These are phyloP conservation scores for Ceraceosorus guamensis DNA, from an alignment of 1,284 basidiomycete genomes.

Conservation along the genomic window DNA sequence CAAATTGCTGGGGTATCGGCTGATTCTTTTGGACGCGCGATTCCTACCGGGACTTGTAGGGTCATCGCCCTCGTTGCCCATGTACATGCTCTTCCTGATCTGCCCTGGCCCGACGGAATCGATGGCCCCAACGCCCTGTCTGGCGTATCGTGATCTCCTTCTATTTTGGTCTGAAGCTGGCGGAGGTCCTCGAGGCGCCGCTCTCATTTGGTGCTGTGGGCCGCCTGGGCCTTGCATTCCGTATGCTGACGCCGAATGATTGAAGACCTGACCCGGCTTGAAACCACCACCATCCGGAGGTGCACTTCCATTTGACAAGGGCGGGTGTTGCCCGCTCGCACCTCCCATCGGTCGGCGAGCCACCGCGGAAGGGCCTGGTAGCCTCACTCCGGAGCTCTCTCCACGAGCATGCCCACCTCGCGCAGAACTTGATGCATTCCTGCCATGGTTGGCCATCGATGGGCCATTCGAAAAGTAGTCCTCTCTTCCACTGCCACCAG, in stretches of 20 bases:
- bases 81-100: constrained; percentile 11
- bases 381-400: background rate
- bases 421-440: background rate
- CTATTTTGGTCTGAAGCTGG: constrained; percentile 8
- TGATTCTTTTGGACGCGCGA: background rate
- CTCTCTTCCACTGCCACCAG: background rate
- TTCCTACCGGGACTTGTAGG: background rate
- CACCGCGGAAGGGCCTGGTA: constrained; percentile 5
- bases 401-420: constrained; percentile 6
- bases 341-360: background rate
- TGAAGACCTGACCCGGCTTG: constrained; percentile 4
- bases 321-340: background rate
- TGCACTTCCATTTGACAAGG: constrained; percentile 1
- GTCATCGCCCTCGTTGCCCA: background rate
- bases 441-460: background rate
- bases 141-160: constrained; percentile 9
- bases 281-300: constrained; percentile 5
- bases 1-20: background rate
- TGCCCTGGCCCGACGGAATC: constrained; percentile 13
- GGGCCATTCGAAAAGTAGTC: constrained; percentile 4
- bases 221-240: background rate
- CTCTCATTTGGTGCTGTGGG: background rate
- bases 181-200: constrained; percentile 7
- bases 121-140: constrained; percentile 3
- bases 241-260: background rate